Base-by-base conservation (phyloP, 768 basidiomycete species). In the Clitopilus hobsonii region DNA sequence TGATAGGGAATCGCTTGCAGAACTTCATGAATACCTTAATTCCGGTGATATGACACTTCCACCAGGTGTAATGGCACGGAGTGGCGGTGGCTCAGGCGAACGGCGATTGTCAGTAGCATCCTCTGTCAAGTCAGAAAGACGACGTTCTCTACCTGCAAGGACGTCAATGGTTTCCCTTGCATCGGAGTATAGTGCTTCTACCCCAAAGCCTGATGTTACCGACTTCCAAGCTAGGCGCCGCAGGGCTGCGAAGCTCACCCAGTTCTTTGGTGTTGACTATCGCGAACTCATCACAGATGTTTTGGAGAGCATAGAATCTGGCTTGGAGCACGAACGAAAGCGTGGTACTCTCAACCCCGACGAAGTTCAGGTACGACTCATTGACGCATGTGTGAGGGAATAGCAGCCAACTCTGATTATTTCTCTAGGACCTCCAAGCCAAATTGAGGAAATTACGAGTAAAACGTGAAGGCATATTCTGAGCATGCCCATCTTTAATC, bases 211-310 rank as follows among this genome's bases (percentile, higher is more conserved):
- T 3, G 76, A 81, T 10, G 58, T 75, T 56, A 72, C 72, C 13
- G 72, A 77, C 56, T 92, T 93, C 75, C 87, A 92, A 67, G 67
- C 78, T 54, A 84, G 90, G 48, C 76, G 91, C 52, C 74, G 83
- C 38, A 76, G 85, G 55, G 91, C 90, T 4, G 90, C 91, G 58
- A 94, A 94, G 74, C 77, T 94, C 56, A 86, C 88, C 24, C 79
- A 86, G 69, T 93, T 93, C 77, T 94, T 94, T 70, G 91, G 91
- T 22, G 91, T 92, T 38, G 81, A 91, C 66, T 92, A 94, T 67
- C 79, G 83, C 24, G 88, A 89, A 53, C 71, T 93, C 54, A 84
- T 93, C 53, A 77, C 74, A 32, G 88, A 92, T 64, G 81, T 94
- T 27, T 69, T 94, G 59, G 88, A 91, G 60, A 91, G 87, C 51